These are phyloP conservation scores for Elaeagnus macrophylla DNA, from an alignment of 306 rosid genomes.

Conservation along the genomic window DNA sequence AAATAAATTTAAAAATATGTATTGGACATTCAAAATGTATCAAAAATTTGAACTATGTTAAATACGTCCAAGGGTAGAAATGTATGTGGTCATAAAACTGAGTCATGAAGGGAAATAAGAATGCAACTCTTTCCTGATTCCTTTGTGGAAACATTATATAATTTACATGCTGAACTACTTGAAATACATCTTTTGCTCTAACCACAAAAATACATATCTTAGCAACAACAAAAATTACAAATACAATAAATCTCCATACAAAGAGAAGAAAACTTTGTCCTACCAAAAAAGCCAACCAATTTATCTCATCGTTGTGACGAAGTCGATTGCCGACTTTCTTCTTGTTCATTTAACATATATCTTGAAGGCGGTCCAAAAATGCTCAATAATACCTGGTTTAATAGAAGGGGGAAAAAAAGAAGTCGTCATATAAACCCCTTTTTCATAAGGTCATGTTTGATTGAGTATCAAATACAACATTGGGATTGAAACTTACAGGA, in stretches of 20 bases:
- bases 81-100: no score
- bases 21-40: no score
- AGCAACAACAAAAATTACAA: no score
- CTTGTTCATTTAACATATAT: slow-evolving; percentile 36
- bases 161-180: slow-evolving; percentile 16
- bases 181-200: neutral
- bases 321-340: slow-evolving; percentile 43
- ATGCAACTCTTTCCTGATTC: slow-evolving; percentile 17
- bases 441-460: no score
- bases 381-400: slow-evolving; percentile 71
- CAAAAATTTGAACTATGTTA: no score
- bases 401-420: slow-evolving; percentile 1
- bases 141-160: slow-evolving; percentile 4
- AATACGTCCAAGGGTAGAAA: no score
- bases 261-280: neutral
- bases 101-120: no score
- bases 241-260: slow-evolving; percentile 1
- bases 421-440: neutral
- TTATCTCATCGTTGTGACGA: slow-evolving; percentile 31
- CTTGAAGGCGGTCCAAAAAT: slow-evolving; percentile 93
- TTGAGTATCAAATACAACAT: neutral
- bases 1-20: no score
- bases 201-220: neutral
- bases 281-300: slow-evolving; percentile 1
- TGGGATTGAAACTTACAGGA: slow-evolving; percentile 12